phyloP scores from a whole-genome alignment of 1,139 yeast species.

The Yamadazyma siamensis region DNA sequence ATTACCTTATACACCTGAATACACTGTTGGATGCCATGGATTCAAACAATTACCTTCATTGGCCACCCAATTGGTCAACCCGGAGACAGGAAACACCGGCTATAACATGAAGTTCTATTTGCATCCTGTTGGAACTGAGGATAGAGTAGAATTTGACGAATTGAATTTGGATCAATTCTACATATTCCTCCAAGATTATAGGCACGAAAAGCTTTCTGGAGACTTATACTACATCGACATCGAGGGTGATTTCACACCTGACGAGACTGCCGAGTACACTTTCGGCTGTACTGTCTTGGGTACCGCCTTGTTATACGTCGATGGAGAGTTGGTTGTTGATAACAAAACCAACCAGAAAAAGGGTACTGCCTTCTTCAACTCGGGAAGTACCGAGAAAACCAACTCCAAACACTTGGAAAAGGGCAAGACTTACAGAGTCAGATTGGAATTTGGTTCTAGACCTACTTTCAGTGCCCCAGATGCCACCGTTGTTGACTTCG shows the following conservation, averaged over 20 bases:
- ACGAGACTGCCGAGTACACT: constrained; percentile 44
- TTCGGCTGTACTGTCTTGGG: constrained; percentile 52
- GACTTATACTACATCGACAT: constrained; percentile 39
- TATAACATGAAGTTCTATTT: constrained; percentile 32
- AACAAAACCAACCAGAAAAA: constrained; percentile 48
- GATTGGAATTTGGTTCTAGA: constrained; percentile 51
- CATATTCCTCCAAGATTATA: constrained; percentile 48
- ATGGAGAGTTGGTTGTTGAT: constrained; percentile 52
- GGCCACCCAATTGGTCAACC: constrained; percentile 19
- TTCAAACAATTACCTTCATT: constrained; percentile 28
- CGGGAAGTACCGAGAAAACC: constrained; percentile 47
- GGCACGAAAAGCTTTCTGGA: constrained; percentile 19
- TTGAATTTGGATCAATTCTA: constrained; percentile 26
- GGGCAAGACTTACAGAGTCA: constrained; percentile 39
- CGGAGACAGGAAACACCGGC: constrained; percentile 41
- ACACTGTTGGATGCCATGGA: constrained; percentile 19
- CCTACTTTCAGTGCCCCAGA: constrained; percentile 33
- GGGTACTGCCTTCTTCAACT: constrained; percentile 45
- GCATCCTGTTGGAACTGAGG: constrained; percentile 16
- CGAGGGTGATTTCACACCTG: constrained; percentile 42
- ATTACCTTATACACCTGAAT: constrained; percentile 15
- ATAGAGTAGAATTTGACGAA: constrained; percentile 34
- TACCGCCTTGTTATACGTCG: constrained; percentile 48
- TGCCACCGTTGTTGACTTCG: constrained; percentile 17
- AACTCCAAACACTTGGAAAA: constrained; percentile 34